Evolutionary conservation across 2,329 filamentous ascomycete species (phyloP).

Genomic region (Penicillium sp.): DNA sequence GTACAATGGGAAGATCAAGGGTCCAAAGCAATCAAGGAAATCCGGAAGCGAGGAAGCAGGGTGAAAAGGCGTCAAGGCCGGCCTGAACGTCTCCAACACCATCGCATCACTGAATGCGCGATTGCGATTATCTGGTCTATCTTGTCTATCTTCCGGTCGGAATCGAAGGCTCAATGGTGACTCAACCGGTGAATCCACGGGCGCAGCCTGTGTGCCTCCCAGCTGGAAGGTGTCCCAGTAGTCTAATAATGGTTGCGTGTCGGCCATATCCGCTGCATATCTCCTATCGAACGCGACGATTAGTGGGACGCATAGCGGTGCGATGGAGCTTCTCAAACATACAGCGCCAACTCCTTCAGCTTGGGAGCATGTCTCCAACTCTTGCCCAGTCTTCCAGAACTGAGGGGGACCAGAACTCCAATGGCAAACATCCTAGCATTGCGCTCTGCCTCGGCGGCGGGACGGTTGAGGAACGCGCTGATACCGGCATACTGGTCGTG

Average conservation of each 20-base stretch:
- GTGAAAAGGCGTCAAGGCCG: slow-evolving; percentile 74
- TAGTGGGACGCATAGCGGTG: neutral
- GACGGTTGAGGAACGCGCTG: slow-evolving; percentile 85
- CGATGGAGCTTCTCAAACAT: slow-evolving; percentile 25
- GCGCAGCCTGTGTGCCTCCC: slow-evolving; percentile 38
- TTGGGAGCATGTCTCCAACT: slow-evolving; percentile 83
- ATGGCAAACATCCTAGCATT: slow-evolving; percentile 93
- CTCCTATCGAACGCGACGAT: slow-evolving; percentile 29
- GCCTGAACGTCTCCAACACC: slow-evolving; percentile 40
- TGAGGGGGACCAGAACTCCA: slow-evolving; percentile 81
- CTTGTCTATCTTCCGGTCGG: slow-evolving; percentile 55
- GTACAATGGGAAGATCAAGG: slow-evolving; percentile 87
- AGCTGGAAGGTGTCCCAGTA: slow-evolving; percentile 68
- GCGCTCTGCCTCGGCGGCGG: slow-evolving; percentile 74
- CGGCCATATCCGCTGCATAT: slow-evolving; percentile 65
- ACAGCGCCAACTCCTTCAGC: slow-evolving; percentile 74
- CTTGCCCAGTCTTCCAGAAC: slow-evolving; percentile 79
- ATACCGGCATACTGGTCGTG: slow-evolving; percentile 82
- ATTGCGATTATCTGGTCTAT: slow-evolving; percentile 32
- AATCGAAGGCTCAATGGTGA: slow-evolving; percentile 54
- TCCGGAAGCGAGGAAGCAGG: slow-evolving; percentile 79
- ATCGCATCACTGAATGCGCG: slow-evolving; percentile 46
- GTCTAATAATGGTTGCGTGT: slow-evolving; percentile 66
- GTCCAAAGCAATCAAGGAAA: slow-evolving; percentile 81
- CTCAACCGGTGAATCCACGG: slow-evolving; percentile 52